These are phyloP conservation scores for Orbilia javanica DNA, from an alignment of 2,329 filamentous ascomycete genomes.

Conservation along the genomic window DNA sequence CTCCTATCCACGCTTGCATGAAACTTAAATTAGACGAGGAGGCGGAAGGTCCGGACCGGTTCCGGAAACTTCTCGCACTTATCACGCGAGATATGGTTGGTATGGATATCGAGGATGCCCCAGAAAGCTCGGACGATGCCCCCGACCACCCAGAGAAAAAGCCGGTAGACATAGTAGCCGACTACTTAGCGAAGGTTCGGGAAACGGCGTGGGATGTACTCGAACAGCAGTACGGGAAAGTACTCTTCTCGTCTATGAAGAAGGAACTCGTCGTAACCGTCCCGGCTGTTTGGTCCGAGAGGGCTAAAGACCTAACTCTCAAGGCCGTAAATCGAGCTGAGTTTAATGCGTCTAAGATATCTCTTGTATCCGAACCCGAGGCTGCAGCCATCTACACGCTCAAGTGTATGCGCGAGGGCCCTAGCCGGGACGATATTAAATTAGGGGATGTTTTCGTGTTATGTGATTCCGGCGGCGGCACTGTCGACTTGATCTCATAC, in stretches of 20 bases:
- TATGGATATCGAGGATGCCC: constrained; percentile 20
- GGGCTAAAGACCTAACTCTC: constrained; percentile 57
- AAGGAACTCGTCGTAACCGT: constrained; percentile 59
- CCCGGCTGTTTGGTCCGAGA: constrained; percentile 61
- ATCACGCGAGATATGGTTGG: constrained; percentile 33
- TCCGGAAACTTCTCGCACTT: constrained; percentile 59
- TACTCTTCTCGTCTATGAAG: constrained; percentile 2
- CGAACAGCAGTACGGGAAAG: constrained; percentile 59
- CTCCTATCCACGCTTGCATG: constrained; percentile 63
- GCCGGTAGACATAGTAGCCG: constrained; percentile 63
- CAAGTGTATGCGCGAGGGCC: constrained; percentile 62
- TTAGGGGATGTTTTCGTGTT: constrained; percentile 68
- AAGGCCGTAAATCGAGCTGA: constrained; percentile 62
- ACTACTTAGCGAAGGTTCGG: constrained; percentile 62
- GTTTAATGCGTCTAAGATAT: constrained; percentile 65
- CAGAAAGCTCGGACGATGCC: constrained; percentile 18
- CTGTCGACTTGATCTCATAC: constrained; percentile 71
- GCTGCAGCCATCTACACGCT: constrained; percentile 70
- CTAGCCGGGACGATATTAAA: constrained; percentile 66
- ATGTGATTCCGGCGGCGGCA: constrained; percentile 70
- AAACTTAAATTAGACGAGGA: constrained; percentile 62
- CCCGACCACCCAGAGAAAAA: constrained; percentile 57
- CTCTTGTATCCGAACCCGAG: constrained; percentile 70
- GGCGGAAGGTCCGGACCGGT: constrained; percentile 58
- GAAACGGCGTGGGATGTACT: constrained; percentile 57